Evolutionary conservation across 805 yeast species (phyloP).

Genomic region (Lipomyces kockii): DNA sequence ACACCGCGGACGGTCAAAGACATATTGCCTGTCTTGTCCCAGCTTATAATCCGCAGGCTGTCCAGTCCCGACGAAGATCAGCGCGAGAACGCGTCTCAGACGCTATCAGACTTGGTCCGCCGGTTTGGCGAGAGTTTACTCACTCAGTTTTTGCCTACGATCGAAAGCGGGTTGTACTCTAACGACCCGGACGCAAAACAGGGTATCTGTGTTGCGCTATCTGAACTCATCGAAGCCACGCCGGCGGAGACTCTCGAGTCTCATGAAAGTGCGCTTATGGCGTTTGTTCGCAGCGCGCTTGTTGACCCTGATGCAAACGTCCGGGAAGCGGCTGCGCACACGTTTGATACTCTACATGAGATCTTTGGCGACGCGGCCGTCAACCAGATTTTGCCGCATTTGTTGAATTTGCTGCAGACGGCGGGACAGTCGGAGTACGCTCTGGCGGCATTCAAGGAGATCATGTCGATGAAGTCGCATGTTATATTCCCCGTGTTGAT

Average conservation of each 20-base stretch:
- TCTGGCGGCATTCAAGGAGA: constrained; percentile 83
- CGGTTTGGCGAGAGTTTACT: constrained; percentile 90
- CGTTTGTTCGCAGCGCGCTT: constrained; percentile 76
- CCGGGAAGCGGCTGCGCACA: constrained; percentile 87
- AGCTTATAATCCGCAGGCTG: constrained; percentile 76
- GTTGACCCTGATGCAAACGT: constrained; percentile 74
- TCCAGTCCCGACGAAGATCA: constrained; percentile 81
- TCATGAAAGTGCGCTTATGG: constrained; percentile 71
- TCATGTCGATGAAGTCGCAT: constrained; percentile 87
- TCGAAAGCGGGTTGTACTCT: constrained; percentile 63
- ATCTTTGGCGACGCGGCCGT: constrained; percentile 82
- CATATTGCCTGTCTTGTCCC: constrained; percentile 81
- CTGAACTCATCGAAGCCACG: constrained; percentile 81
- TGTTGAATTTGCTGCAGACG: constrained; percentile 69
- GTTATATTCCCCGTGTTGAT: constrained; percentile 91
- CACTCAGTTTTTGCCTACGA: constrained; percentile 80
- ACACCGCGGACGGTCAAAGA: constrained; percentile 95
- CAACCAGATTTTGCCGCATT: constrained; percentile 84
- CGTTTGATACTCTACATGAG: constrained; percentile 86
- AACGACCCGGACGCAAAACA: constrained; percentile 84
- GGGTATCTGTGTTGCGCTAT: constrained; percentile 94
- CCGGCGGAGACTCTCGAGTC: constrained; percentile 59
- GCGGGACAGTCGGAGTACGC: constrained; percentile 69
- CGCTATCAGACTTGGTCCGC: constrained; percentile 92
- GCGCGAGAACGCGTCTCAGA: constrained; percentile 86